A percentile compares a stretch with the other conserved stretches of the same genome.
These are phyloP conservation scores for Nemophila menziesii DNA, from an alignment of 257 asterid genomes.

Conservation along the genomic window DNA sequence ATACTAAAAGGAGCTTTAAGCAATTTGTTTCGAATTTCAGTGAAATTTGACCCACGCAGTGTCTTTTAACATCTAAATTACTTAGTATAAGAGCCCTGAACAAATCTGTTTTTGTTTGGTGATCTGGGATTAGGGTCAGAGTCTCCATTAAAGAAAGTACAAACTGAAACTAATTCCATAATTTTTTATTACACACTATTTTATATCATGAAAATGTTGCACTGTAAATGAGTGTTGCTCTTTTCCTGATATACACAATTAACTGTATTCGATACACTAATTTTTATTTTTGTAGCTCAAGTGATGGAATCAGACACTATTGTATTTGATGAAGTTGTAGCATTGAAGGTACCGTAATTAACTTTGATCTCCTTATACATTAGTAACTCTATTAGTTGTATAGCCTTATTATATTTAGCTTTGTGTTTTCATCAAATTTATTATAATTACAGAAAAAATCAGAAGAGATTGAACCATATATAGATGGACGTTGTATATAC, in stretches of 20 bases:
- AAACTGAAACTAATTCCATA: background rate
- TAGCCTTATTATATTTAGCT: constrained; percentile 1
- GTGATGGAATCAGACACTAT: constrained; percentile 41
- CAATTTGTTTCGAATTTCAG: background rate
- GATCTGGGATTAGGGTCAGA: background rate
- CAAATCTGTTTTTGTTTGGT: background rate
- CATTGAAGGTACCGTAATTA: constrained; percentile 33
- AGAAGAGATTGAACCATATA: constrained; percentile 49
- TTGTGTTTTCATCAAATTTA: constrained; percentile 4
- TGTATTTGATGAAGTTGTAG: constrained; percentile 31
- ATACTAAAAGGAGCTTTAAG: background rate
- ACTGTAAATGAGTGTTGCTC: too few relatives aligned
- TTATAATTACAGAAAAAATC: constrained; percentile 51
- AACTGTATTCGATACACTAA: background rate
- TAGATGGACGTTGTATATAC: constrained; percentile 65
- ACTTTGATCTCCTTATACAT: background rate
- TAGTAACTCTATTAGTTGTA: background rate
- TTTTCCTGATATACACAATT: too few relatives aligned
- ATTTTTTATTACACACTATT: background rate
- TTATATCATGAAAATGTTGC: background rate
- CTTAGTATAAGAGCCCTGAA: background rate
- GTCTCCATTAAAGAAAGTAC: background rate
- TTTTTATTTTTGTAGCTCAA: constrained; percentile 30
- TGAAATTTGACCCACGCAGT: background rate
- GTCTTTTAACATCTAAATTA: background rate